These are phyloP conservation scores for Hypoxylon trugodes DNA, from an alignment of 495 filamentous ascomycete species.

Conservation along the genomic window DNA sequence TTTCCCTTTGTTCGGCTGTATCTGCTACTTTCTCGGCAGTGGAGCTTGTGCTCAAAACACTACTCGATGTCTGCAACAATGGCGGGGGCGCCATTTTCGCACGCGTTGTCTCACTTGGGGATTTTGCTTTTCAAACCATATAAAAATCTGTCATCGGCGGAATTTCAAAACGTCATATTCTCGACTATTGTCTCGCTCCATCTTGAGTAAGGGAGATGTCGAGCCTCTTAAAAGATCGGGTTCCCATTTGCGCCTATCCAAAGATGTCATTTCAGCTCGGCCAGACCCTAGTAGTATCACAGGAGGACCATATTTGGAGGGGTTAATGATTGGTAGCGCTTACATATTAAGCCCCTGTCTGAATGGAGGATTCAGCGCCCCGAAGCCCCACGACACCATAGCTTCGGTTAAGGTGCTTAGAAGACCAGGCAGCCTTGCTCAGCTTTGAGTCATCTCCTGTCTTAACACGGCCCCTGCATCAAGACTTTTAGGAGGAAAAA, in stretches of 20 bases:
- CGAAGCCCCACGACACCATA: conserved; percentile 30
- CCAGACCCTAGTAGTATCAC: too few species aligned
- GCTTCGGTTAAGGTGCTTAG: conserved; percentile 6
- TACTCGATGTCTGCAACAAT: conserved; percentile 34
- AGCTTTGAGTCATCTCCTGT: neutral
- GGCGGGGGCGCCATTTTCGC: conserved; percentile 36
- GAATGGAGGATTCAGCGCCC: conserved; percentile 5
- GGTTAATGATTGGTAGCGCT: conserved; percentile 29
- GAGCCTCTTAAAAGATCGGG: conserved; percentile 13
- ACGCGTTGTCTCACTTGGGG: neutral
- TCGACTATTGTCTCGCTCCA: conserved; percentile 6
- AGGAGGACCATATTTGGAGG: neutral
- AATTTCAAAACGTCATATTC: neutral
- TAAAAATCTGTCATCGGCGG: neutral
- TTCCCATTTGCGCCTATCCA: conserved; percentile 5
- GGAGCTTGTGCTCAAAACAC: conserved; percentile 27
- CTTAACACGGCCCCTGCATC: neutral
- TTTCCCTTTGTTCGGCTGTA: conserved; percentile 49
- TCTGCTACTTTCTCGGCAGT: conserved; percentile 33
- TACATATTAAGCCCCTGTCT: conserved; percentile 10
- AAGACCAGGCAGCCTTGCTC: neutral
- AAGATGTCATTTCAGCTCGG: neutral
- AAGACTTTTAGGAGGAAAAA: neutral
- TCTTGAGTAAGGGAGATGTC: conserved; percentile 2
- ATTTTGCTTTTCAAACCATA: neutral